Evolutionary conservation across 331 rosid species (phyloP).

Genomic region (Dryas integrifolia): DNA sequence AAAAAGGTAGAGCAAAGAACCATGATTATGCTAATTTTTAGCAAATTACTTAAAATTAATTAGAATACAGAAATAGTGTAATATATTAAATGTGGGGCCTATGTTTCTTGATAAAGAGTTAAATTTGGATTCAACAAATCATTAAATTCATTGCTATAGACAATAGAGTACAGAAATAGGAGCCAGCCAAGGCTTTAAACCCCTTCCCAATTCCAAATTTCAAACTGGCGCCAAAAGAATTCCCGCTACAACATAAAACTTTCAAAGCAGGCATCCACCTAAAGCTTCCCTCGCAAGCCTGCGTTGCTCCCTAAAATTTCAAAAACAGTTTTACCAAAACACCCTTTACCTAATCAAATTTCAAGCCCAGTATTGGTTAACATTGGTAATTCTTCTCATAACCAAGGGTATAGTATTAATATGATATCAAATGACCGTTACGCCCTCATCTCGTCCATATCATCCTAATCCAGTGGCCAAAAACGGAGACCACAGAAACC

Average conservation of each 20-base stretch:
- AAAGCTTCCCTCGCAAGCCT: constrained; percentile 37
- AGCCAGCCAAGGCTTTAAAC: not conserved
- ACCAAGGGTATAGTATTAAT: not conserved
- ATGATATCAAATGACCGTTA: not conserved
- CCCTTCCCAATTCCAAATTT: not conserved
- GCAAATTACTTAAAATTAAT: too few species aligned
- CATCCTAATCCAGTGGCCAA: not conserved
- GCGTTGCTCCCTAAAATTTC: not conserved
- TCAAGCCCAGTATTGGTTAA: too few species aligned
- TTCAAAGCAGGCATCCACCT: not conserved
- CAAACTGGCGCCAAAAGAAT: constrained; percentile 10
- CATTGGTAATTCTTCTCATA: not conserved
- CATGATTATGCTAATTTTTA: too few species aligned
- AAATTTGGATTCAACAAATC: not conserved
- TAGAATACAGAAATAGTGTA: too few species aligned
- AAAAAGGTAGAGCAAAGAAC: too few species aligned
- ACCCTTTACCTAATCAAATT: not conserved
- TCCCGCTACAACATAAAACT: constrained; percentile 16
- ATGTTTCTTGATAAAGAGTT: not conserved
- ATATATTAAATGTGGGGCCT: not conserved
- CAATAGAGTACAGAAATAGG: too few species aligned
- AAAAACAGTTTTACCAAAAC: not conserved
- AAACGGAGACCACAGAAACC: not conserved
- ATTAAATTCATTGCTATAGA: not conserved
- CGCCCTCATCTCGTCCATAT: not conserved